phyloP scores from a whole-genome alignment of 148 eudicot genomes.

The Silene conica region DNA sequence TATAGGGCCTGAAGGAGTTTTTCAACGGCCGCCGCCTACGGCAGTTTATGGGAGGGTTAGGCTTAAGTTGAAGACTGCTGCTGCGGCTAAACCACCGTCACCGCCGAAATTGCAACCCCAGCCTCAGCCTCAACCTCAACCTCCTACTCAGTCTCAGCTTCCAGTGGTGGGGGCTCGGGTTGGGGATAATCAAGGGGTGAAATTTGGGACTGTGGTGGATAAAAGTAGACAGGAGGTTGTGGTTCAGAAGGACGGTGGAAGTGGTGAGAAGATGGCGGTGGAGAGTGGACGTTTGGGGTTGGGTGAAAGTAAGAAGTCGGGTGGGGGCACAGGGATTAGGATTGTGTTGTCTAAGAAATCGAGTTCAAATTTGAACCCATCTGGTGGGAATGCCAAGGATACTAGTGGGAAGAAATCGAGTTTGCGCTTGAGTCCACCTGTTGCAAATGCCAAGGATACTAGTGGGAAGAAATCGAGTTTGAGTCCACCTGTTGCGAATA shows the following conservation, averaged over 20 bases:
- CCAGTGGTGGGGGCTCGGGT: slow-evolving; percentile 33
- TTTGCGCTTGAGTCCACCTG: too few relatives aligned
- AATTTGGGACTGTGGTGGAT: slow-evolving; percentile 46
- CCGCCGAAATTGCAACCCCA: background rate
- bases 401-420: background rate
- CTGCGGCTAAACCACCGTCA: slow-evolving; percentile 36
- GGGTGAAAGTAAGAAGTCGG: slow-evolving; percentile 33
- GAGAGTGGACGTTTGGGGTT: slow-evolving; percentile 42
- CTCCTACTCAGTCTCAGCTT: background rate
- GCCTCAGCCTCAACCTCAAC: background rate
- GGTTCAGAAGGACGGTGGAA: slow-evolving; percentile 16
- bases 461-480: background rate
- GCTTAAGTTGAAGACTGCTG: slow-evolving; percentile 61
- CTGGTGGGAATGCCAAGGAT: background rate
- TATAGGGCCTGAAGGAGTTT: slow-evolving; percentile 29
- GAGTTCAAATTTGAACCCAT: slow-evolving; percentile 10
- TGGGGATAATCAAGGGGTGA: slow-evolving; percentile 40
- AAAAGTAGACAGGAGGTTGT: slow-evolving; percentile 46
- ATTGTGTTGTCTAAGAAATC: slow-evolving; percentile 10
- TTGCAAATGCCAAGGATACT: background rate
- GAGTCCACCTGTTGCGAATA: too few relatives aligned
- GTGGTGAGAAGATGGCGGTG: background rate
- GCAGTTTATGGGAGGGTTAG: slow-evolving; percentile 83
- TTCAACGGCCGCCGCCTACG: slow-evolving; percentile 45
- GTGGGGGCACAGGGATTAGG: slow-evolving; percentile 16